Evolutionary conservation across 371 early-diverging fungal species (phyloP).

Genomic region (Haplosporangium sp.): DNA sequence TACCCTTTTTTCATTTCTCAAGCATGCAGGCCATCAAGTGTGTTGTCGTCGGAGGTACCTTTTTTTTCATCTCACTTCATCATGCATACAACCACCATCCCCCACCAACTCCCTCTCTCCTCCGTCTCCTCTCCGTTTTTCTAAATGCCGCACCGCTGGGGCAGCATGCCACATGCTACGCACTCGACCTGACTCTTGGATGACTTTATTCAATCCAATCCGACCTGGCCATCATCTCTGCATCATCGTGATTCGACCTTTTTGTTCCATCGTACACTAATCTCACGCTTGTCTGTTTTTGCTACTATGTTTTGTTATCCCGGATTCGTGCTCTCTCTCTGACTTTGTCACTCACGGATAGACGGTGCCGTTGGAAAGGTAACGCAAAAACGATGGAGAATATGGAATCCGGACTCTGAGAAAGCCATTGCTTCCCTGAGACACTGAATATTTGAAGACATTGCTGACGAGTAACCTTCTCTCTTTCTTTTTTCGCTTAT

Average conservation of each 20-base stretch:
- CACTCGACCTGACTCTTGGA: too few relatives aligned
- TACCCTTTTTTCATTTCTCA: neutral
- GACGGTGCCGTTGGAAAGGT: conserved; percentile 57
- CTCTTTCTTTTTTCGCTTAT: neutral
- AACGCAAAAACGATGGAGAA: neutral
- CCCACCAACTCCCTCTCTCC: conserved; percentile 4
- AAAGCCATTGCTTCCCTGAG: neutral
- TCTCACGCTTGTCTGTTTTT: neutral
- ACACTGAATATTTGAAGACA: neutral
- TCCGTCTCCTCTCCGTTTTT: conserved; percentile 1
- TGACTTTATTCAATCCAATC: too few relatives aligned
- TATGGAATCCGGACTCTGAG: neutral
- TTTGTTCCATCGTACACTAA: neutral
- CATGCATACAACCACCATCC: neutral
- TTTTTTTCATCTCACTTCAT: neutral
- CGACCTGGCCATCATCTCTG: conserved; percentile 4
- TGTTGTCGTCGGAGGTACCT: conserved; percentile 93
- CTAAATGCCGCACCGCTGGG: too few relatives aligned
- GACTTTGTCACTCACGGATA: conserved; percentile 1
- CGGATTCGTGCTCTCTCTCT: neutral
- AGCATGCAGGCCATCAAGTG: conserved; percentile 98
- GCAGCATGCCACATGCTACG: neutral
- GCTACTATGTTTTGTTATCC: neutral
- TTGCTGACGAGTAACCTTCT: neutral
- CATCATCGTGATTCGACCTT: neutral